Evolutionary conservation across 306 rosid genomes (phyloP).

Genomic region (Cucurbita argyrosperma): DNA sequence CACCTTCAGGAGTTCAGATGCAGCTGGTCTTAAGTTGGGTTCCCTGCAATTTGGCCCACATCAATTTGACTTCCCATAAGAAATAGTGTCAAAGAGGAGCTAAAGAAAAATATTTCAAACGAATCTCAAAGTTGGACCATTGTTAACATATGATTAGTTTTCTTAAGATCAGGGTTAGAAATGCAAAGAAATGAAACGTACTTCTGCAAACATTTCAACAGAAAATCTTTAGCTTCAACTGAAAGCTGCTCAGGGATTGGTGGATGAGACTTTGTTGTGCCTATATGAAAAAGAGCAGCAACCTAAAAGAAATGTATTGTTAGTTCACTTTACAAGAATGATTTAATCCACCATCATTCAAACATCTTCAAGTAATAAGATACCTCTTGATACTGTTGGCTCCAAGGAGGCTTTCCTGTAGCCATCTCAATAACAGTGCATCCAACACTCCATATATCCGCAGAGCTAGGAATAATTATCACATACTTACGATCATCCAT

Average conservation of each 20-base stretch:
- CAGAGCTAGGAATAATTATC: conserved; percentile 51
- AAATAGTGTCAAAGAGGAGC: background rate
- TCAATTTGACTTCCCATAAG: background rate
- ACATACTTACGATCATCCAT: conserved; percentile 11
- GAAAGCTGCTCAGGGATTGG: conserved; percentile 96
- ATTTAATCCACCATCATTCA: conserved; percentile 5
- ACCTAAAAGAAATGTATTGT: conserved; percentile 46
- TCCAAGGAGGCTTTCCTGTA: conserved; percentile 99
- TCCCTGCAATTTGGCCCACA: conserved; percentile 51
- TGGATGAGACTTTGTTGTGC: conserved; percentile 96
- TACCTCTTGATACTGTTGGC: conserved; percentile 97
- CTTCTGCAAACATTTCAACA: conserved; percentile 89
- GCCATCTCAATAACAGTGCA: conserved; percentile 99
- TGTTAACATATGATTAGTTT: background rate
- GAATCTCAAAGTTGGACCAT: background rate
- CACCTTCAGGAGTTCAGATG: conserved; percentile 91
- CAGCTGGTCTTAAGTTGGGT: conserved; percentile 62
- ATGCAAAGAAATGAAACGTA: conserved; percentile 17
- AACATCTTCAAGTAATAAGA: background rate
- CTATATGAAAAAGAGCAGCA: conserved; percentile 93
- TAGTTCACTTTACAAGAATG: conserved; percentile 18
- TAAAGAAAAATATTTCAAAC: background rate
- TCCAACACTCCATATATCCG: conserved; percentile 99
- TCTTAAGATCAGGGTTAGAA: background rate
- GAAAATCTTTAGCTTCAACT: conserved; percentile 74